Evolutionary conservation across 805 yeast species (phyloP).

Genomic region (Kuraishia molischiana): DNA sequence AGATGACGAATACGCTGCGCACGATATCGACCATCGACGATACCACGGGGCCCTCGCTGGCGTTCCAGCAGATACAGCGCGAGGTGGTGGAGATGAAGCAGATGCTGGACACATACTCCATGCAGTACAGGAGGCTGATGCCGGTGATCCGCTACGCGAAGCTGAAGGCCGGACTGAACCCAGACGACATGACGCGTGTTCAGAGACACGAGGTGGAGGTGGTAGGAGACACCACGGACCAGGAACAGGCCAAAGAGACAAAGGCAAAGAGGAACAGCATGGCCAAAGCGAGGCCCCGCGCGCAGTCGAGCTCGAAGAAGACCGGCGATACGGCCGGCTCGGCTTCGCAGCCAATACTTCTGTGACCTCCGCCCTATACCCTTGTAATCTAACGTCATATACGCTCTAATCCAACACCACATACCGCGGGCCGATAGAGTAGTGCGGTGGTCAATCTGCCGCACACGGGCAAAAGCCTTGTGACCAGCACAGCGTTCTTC

Average conservation of each 20-base stretch:
- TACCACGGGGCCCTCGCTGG: constrained; percentile 30
- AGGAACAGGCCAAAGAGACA: neutral
- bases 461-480: too few relatives aligned
- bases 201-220: constrained; percentile 13
- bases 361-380: too few relatives aligned
- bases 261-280: neutral
- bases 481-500: too few relatives aligned
- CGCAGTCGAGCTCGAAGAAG: neutral
- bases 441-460: too few relatives aligned
- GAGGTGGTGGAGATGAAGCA: constrained; percentile 25
- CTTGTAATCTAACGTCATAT: too few relatives aligned
- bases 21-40: constrained; percentile 32
- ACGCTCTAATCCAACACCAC: too few relatives aligned
- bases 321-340: neutral
- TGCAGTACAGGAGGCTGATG: constrained; percentile 31
- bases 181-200: constrained; percentile 29
- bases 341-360: neutral
- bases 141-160: constrained; percentile 44
- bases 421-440: too few relatives aligned
- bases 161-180: constrained; percentile 38
- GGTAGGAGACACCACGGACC: constrained; percentile 5
- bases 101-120: constrained; percentile 31
- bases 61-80: constrained; percentile 23
- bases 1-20: constrained; percentile 26
- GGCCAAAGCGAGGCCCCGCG: neutral